Evolutionary conservation across 2,329 filamentous ascomycete species (phyloP).

Genomic region (Triangularia setosa): DNA sequence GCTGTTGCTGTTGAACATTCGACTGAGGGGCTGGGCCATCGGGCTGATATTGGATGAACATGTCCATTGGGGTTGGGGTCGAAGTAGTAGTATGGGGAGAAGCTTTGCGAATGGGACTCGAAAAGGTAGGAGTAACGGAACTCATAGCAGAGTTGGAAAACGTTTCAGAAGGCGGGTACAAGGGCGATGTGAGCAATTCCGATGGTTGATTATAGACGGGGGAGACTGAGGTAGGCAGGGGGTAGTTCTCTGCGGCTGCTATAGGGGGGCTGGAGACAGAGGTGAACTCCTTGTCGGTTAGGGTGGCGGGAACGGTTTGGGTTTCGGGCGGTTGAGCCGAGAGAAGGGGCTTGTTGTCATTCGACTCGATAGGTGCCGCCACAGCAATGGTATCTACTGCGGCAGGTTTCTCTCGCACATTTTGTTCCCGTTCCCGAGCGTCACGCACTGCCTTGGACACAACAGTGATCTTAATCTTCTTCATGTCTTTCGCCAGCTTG

Average conservation of each 20-base stretch:
- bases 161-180: background rate
- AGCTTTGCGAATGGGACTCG: background rate
- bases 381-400: slow-evolving; percentile 15
- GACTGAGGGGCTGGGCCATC: slow-evolving; percentile 45
- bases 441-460: slow-evolving; percentile 57
- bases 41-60: slow-evolving; percentile 54
- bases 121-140: slow-evolving; percentile 8
- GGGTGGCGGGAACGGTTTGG: background rate
- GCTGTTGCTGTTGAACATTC: slow-evolving; percentile 23
- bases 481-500: slow-evolving; percentile 54
- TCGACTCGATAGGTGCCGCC: slow-evolving; percentile 7
- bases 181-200: background rate
- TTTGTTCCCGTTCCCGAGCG: slow-evolving; percentile 39
- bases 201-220: too few species aligned
- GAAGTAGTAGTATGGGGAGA: background rate
- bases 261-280: background rate
- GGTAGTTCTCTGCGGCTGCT: background rate
- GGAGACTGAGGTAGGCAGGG: background rate
- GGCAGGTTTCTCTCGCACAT: slow-evolving; percentile 20
- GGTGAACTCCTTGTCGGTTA: background rate
- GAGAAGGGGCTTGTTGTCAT: slow-evolving; percentile 9
- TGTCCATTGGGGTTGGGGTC: slow-evolving; percentile 28
- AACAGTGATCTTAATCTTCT: slow-evolving; percentile 60
- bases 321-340: background rate
- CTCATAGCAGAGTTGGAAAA: slow-evolving; percentile 3